Percentiles rank a stretch among this genome's conserved stretches.
Conservation (phyloP, 2,329 filamentous ascomycete species). For the Dothistroma septosporum region DNA sequence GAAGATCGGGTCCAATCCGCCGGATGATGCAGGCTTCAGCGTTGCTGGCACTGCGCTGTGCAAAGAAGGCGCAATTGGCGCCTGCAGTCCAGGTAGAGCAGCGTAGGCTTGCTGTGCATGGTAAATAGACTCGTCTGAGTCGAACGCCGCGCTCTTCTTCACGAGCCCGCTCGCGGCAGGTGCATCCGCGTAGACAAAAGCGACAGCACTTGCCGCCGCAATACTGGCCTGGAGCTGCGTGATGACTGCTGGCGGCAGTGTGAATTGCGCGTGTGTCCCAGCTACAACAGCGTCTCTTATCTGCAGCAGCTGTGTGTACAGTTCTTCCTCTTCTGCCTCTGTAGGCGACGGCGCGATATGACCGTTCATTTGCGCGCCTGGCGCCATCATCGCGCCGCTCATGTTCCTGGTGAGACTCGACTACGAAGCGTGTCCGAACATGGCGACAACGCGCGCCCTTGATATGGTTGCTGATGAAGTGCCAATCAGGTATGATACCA, state of each 20-base stretch:
- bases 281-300: conserved; percentile 78
- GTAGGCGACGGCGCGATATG: conserved; percentile 19
- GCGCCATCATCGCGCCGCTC: conserved; percentile 17
- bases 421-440: conserved; percentile 19
- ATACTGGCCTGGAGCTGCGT: conserved; percentile 33
- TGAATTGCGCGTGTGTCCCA: conserved; percentile 65
- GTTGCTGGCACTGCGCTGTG: conserved; percentile 12
- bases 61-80: conserved; percentile 6
- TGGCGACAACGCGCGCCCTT: conserved; percentile 3
- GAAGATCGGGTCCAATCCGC: conserved; percentile 73
- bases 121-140: conserved; percentile 24
- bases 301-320: conserved; percentile 72
- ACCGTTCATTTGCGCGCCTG: conserved; percentile 17
- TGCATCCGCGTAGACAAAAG: conserved; percentile 6
- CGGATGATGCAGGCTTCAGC: conserved; percentile 18
- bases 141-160: conserved; percentile 19
- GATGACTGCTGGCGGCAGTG: conserved; percentile 52
- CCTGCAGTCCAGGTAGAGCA: conserved; percentile 25
- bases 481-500: not conserved
- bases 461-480: not conserved
- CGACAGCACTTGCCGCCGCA: conserved; percentile 9
- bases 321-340: conserved; percentile 32
- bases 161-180: conserved; percentile 10
- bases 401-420: not conserved
- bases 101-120: conserved; percentile 17